A percentile compares a stretch with the other conserved stretches of the same genome.
phyloP scores from a whole-genome alignment of 805 yeast species.

The Maudiozyma barnettii region DNA sequence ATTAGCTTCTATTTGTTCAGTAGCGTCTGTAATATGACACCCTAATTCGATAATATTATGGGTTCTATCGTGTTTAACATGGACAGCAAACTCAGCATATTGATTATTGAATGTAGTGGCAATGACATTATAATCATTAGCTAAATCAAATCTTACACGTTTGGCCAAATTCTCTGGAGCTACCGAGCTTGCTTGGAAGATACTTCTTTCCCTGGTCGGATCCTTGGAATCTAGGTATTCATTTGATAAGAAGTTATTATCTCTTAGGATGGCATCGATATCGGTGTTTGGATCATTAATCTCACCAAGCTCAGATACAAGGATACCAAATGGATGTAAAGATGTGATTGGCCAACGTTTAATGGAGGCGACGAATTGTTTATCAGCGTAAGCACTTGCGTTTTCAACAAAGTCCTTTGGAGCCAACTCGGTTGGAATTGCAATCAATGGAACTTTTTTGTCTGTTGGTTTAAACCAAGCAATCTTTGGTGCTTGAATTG shows the following conservation, averaged over 20 bases:
- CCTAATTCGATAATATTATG: constrained; percentile 62
- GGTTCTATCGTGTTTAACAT: constrained; percentile 42
- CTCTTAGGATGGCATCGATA: constrained; percentile 81
- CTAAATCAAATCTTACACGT: constrained; percentile 16
- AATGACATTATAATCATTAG: constrained; percentile 22
- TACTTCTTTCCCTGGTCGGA: constrained; percentile 21
- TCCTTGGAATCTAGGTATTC: constrained; percentile 52
- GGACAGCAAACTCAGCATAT: constrained; percentile 69
- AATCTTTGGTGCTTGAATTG: constrained; percentile 69
- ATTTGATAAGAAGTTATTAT: constrained; percentile 71
- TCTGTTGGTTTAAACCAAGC: constrained; percentile 99
- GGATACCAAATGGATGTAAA: constrained; percentile 93
- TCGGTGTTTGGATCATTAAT: constrained; percentile 71
- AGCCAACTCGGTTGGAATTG: constrained; percentile 97
- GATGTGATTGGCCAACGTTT: constrained; percentile 99
- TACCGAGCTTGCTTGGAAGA: constrained; percentile 17
- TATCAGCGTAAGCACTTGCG: constrained; percentile 72
- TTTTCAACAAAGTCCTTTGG: constrained; percentile 92
- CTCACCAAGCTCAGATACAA: constrained; percentile 77
- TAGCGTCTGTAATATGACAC: constrained; percentile 74
- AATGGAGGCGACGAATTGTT: constrained; percentile 85
- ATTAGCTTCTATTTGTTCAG: constrained; percentile 62
- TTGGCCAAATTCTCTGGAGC: constrained; percentile 13
- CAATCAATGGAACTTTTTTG: constrained; percentile 93
- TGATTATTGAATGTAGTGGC: constrained; percentile 27